Evolutionary conservation across 306 rosid genomes (phyloP).

Genomic region (Dryas alaskensis): DNA sequence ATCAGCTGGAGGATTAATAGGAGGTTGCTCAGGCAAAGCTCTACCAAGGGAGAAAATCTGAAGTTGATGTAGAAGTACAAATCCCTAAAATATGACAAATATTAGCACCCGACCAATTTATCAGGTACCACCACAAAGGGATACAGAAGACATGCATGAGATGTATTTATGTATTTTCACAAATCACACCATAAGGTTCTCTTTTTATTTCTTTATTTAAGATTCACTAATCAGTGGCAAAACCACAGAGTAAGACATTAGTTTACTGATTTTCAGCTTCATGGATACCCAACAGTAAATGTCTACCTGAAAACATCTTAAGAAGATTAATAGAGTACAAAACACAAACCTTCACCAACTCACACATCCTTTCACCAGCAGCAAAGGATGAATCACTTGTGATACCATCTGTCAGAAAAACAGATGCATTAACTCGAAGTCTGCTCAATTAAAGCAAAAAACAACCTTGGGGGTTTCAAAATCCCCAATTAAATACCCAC

Average conservation of each 20-base stretch:
- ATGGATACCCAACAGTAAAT: not conserved
- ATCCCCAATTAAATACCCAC: conserved; percentile 4
- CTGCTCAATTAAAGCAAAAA: not conserved
- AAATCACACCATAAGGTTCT: not conserved
- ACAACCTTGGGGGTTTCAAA: not conserved
- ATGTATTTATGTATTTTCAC: not conserved
- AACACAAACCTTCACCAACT: conserved; percentile 74
- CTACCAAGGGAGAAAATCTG: conserved; percentile 76
- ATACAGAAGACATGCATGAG: not conserved
- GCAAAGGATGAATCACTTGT: conserved; percentile 60
- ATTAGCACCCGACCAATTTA: conserved; percentile 9
- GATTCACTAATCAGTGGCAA: not conserved
- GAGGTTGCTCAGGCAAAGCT: conserved; percentile 75
- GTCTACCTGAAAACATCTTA: conserved; percentile 6
- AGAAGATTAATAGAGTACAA: conserved; percentile 5
- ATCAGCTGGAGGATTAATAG: conserved; percentile 54
- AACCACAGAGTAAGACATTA: not conserved
- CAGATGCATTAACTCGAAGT: conserved; percentile 17
- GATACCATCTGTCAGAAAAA: conserved; percentile 46
- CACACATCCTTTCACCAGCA: conserved; percentile 85
- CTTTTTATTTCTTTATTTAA: not conserved
- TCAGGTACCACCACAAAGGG: conserved; percentile 1
- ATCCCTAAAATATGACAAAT: conserved; percentile 48
- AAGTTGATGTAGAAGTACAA: conserved; percentile 85
- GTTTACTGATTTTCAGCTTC: conserved; percentile 7